Conservation (phyloP, 768 basidiomycete species). For the Termitomyces eurrhizus region DNA sequence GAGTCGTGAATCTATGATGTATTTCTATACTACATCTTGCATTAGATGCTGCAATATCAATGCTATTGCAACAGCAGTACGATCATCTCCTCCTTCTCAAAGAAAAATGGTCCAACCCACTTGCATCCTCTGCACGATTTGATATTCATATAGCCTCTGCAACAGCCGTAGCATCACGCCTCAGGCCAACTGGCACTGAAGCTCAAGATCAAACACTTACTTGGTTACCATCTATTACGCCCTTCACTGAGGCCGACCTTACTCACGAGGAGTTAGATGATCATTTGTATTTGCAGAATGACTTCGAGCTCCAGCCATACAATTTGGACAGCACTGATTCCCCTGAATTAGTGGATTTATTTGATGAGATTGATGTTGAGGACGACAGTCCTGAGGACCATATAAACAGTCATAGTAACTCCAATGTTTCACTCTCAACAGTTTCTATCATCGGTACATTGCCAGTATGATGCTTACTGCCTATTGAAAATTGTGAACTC, state of each 20-base stretch:
- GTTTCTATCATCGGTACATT: not conserved
- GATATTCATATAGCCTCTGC: constrained; percentile 5
- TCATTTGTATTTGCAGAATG: not conserved
- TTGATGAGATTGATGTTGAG: not conserved
- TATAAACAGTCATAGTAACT: not conserved
- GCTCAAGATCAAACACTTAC: not conserved
- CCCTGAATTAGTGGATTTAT: not conserved
- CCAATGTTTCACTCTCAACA: not conserved
- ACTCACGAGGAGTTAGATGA: not conserved
- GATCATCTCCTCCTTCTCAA: constrained; percentile 14
- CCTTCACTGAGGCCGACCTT: not conserved
- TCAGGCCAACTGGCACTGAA: not conserved
- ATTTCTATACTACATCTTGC: not conserved
- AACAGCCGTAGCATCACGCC: not conserved
- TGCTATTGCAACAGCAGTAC: constrained; percentile 10
- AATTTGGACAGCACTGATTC: not conserved
- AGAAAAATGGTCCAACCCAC: constrained; percentile 16
- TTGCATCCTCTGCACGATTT: constrained; percentile 10
- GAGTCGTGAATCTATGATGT: not conserved
- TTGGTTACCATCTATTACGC: not conserved
- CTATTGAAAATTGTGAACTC: no score
- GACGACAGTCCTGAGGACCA: not conserved
- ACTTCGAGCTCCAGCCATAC: not conserved
- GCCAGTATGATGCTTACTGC: not conserved
- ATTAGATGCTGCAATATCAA: constrained; percentile 4